Evolutionary conservation across 345 rosid species (phyloP).

Genomic region (Bretschneidera sinensis): DNA sequence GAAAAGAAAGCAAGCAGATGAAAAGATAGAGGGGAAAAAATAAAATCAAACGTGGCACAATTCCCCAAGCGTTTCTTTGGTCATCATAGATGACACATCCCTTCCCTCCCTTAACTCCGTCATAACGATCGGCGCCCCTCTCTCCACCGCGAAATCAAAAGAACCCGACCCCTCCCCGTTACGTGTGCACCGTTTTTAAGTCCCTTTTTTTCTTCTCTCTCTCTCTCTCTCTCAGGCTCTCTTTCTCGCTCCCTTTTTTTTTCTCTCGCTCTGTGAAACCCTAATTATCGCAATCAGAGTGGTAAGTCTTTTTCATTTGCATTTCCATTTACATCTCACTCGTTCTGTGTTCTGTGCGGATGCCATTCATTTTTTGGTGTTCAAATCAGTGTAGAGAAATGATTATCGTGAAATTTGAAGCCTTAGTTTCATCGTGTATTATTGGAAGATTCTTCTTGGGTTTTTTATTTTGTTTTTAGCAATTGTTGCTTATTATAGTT

Average conservation of each 20-base stretch:
- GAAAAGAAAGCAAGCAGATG: neutral
- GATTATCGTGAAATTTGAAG: neutral
- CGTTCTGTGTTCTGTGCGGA: neutral
- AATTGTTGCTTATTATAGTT: too few species aligned
- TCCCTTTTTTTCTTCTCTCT: neutral
- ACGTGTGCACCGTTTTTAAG: too few species aligned
- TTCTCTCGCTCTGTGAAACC: too few species aligned
- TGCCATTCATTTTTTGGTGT: neutral
- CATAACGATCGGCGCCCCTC: conserved; percentile 6
- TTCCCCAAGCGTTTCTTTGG: conserved; percentile 39
- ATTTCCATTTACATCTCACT: too few species aligned
- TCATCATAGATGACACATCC: neutral
- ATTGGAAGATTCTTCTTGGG: conserved; percentile 1
- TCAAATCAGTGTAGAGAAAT: conserved; percentile 3
- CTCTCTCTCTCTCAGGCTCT: conserved; percentile 20
- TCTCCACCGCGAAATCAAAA: too few species aligned
- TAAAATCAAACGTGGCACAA: conserved; percentile 43
- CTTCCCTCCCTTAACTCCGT: conserved; percentile 11
- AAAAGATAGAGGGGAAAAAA: conserved; percentile 1
- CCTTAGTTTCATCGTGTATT: neutral
- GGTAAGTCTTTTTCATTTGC: too few species aligned
- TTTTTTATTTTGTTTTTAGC: neutral
- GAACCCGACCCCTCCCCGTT: too few species aligned
- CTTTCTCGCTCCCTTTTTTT: too few species aligned
- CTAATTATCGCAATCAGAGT: neutral